Evolutionary conservation across 768 basidiomycete species (phyloP).

Genomic region (Hygrophoropsis aurantiaca): DNA sequence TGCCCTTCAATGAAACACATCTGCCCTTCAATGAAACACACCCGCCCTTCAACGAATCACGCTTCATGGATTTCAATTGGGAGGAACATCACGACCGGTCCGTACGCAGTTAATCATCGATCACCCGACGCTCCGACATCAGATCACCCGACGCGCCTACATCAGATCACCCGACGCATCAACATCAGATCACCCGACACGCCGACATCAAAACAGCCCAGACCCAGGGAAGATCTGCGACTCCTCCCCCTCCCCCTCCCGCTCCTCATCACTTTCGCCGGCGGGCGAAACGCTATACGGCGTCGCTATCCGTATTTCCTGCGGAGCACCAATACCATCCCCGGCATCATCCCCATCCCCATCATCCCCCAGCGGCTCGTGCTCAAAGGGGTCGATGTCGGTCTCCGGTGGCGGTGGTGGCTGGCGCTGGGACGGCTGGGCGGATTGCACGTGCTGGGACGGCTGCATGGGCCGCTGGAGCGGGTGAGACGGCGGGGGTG

Average conservation of each 20-base stretch:
- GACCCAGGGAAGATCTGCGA: slow-evolving; percentile 45
- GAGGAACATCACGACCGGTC: too few species aligned
- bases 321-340: too few species aligned
- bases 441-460: slow-evolving; percentile 10
- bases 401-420: slow-evolving; percentile 20
- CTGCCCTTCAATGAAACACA: too few species aligned
- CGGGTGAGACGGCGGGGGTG: slow-evolving; percentile 3
- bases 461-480: slow-evolving; percentile 3
- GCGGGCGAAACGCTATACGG: slow-evolving; percentile 28
- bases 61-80: too few species aligned
- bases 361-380: slow-evolving; percentile 24
- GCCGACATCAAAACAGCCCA: slow-evolving; percentile 35
- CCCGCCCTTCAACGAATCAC: too few species aligned
- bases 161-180: too few species aligned
- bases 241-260: slow-evolving; percentile 26
- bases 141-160: too few species aligned
- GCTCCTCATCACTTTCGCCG: slow-evolving; percentile 20
- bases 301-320: slow-evolving; percentile 15
- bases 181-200: background rate
- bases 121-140: too few species aligned
- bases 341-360: slow-evolving; percentile 7
- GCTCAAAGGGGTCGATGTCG: slow-evolving; percentile 34
- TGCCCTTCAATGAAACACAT: too few species aligned
- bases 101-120: too few species aligned
- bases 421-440: slow-evolving; percentile 13